Evolutionary conservation across 2,329 filamentous ascomycete species (phyloP), one percentile per base, ranked within the genome.

Genomic region (Dothideomycetes sp.): DNA sequence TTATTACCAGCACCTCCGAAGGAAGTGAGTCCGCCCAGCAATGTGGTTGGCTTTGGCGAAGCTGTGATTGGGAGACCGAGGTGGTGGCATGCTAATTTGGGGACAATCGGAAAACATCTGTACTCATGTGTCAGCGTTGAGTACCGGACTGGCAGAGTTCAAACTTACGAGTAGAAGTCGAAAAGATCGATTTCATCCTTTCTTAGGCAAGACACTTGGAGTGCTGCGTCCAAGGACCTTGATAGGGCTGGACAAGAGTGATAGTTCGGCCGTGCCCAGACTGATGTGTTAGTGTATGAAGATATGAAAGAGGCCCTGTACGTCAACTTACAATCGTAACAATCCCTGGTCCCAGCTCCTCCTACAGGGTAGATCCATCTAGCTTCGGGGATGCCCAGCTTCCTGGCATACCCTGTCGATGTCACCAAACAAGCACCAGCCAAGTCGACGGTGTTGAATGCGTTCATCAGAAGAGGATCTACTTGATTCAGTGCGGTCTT

Each of bases 1-100:
- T 82, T 82, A 46, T 83, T 83, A 0, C 79, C 79, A 4, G 79
- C 79, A 0, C 79, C 79, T 0, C 79, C 79, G 43, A 83, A 83
- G 1, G 72, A 79, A 4, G 79, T 82, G 38, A 84, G 50, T 0
- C 79, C 79, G 0, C 79, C 79, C 0, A 83, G 62, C 0, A 82
- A 55, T 0, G 75, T 80, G 15, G 81, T 65, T 0, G 72, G 67
- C 45, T 73, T 77, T 2, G 56, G 19, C 1, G 63, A 51, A 1
- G 63, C 54, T 0, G 55, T 55, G 1, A 72, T 59, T 0, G 71
- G 62, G 2, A 82, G 51, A 0, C 66, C 67, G 0, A 83, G 65
- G 53, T 81, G 75, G 2, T 70, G 55, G 19, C 71, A 75, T 1
- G 78, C 79, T 0, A 82, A 57, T 51, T 83, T 83, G 0, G 78